A percentile compares a stretch with the other conserved stretches of the same genome.
Conservation (phyloP, 1,284 basidiomycete genomes). For the Trichosporon sp. region DNA sequence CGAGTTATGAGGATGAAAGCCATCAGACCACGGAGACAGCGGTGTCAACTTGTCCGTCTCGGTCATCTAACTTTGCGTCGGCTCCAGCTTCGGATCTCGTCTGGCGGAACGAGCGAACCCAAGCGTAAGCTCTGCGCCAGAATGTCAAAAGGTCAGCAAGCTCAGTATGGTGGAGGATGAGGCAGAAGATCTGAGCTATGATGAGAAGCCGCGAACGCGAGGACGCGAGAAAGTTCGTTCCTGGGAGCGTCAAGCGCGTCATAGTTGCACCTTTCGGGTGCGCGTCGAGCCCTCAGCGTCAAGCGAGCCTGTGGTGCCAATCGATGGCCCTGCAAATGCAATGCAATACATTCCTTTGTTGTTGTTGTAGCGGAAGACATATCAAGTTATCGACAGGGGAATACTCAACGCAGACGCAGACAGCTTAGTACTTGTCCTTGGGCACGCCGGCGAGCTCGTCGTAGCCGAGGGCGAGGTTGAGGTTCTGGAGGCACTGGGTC, state of each 20-base stretch:
- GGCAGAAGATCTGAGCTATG: not conserved
- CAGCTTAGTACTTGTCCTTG: slow-evolving; percentile 47
- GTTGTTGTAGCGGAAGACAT: not conserved
- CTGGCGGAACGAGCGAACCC: not conserved
- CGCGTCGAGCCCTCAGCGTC: not conserved
- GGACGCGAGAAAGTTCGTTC: not conserved
- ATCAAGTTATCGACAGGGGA: slow-evolving; percentile 7
- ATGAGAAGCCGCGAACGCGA: not conserved
- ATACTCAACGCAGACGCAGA: too few relatives aligned
- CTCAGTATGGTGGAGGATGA: too few relatives aligned
- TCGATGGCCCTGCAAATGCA: not conserved
- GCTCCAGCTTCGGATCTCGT: not conserved
- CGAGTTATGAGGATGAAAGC: not conserved
- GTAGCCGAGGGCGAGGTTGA: slow-evolving; percentile 91
- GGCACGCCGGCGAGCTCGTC: slow-evolving; percentile 88
- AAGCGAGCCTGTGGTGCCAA: not conserved
- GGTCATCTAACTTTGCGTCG: not conserved
- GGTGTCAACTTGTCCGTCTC: not conserved
- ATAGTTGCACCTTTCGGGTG: slow-evolving; percentile 1
- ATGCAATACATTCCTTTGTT: slow-evolving; percentile 20
- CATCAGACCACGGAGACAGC: not conserved
- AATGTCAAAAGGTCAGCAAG: too few relatives aligned
- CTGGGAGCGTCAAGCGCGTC: slow-evolving; percentile 1
- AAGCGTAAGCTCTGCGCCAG: not conserved
- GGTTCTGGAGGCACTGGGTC: slow-evolving; percentile 95